A percentile compares a stretch with the other conserved stretches of the same genome.
phyloP scores from a whole-genome alignment of 2,329 filamentous ascomycete species.

The Arachnomyces sp. region DNA sequence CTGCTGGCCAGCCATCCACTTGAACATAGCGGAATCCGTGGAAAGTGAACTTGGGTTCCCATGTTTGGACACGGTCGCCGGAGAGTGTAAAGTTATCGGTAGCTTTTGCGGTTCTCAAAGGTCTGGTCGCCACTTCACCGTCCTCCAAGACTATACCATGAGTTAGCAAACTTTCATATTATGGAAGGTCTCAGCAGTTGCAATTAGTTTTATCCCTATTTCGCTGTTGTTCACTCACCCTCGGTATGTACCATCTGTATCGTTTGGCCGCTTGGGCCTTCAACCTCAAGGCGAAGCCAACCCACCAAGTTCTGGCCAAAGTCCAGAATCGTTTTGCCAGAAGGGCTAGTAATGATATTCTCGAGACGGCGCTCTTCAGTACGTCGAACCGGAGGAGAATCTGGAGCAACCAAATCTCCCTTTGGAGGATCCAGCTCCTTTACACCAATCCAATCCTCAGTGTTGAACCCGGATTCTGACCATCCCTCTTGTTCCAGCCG shows the following conservation, averaged over 20 bases:
- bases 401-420: constrained; percentile 32
- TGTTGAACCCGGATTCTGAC: constrained; percentile 22
- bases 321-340: constrained; percentile 46
- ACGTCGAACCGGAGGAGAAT: constrained; percentile 39
- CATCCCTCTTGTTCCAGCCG: constrained; percentile 20
- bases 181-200: no score
- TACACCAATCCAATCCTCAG: constrained; percentile 22
- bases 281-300: constrained; percentile 32
- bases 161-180: no score
- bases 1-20: constrained; percentile 37
- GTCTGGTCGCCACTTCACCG: constrained; percentile 35
- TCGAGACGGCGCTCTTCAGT: constrained; percentile 22
- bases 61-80: constrained; percentile 25
- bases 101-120: constrained; percentile 39
- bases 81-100: constrained; percentile 34
- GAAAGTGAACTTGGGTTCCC: constrained; percentile 46
- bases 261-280: constrained; percentile 9
- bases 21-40: constrained; percentile 49
- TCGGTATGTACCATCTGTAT: constrained; percentile 47
- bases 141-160: constrained; percentile 39
- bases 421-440: constrained; percentile 25
- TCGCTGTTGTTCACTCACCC: constrained; percentile 2
- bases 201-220: no score
- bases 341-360: constrained; percentile 25
- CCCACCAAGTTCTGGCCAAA: constrained; percentile 56